Conservation (phyloP, 495 filamentous ascomycete genomes). For the Penicillium riverlandense region DNA sequence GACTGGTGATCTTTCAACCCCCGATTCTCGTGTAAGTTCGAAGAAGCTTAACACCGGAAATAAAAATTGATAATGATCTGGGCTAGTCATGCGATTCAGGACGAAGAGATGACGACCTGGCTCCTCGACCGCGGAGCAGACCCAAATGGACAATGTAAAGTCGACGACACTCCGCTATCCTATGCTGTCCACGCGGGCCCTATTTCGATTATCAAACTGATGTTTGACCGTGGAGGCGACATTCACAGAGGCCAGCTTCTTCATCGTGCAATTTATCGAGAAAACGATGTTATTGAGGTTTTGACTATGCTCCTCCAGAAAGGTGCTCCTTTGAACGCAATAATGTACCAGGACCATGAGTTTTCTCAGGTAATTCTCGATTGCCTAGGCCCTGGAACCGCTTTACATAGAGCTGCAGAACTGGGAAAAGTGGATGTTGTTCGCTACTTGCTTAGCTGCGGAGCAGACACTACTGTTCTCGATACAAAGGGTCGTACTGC, state of each 20-base stretch:
- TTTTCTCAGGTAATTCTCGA: neutral
- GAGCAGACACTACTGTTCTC: neutral
- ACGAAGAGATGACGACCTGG: constrained; percentile 15
- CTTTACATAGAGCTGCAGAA: constrained; percentile 1
- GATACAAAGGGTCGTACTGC: constrained; percentile 5
- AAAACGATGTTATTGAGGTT: constrained; percentile 6
- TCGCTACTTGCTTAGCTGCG: constrained; percentile 1
- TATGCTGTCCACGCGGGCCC: constrained; percentile 11
- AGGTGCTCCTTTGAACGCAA: constrained; percentile 7
- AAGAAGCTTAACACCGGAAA: neutral
- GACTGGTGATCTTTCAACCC: constrained; percentile 6
- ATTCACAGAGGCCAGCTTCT: constrained; percentile 14
- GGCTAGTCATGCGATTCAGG: constrained; percentile 7
- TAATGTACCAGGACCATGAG: constrained; percentile 10
- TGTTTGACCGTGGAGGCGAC: constrained; percentile 10
- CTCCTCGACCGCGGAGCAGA: constrained; percentile 16
- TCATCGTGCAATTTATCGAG: constrained; percentile 11
- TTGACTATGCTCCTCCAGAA: constrained; percentile 9
- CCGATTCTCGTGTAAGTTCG: constrained; percentile 7
- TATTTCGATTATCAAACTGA: constrained; percentile 8
- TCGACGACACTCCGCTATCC: constrained; percentile 15
- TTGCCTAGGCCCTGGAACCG: neutral
- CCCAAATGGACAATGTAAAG: constrained; percentile 11
- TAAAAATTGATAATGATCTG: neutral
- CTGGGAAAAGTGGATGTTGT: neutral